Base-by-base conservation (phyloP, 148 eudicot species). In the Fallopia convolvulus region DNA sequence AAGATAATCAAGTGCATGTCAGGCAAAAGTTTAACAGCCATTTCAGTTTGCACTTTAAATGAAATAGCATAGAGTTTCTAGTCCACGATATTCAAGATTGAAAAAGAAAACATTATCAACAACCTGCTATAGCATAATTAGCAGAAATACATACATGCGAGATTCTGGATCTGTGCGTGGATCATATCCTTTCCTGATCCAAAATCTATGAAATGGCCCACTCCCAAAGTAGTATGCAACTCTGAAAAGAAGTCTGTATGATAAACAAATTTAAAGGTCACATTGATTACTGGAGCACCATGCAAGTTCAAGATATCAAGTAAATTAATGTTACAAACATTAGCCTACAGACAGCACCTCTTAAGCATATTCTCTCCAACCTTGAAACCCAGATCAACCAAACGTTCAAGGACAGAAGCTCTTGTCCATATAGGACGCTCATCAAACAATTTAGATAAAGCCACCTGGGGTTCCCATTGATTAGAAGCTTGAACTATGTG, bases 141-240 rank as follows among this genome's bases (percentile, higher is more conserved):
- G 65, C 63, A 60, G 42, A 73, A 80, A 42, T 26, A 75, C 90
- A 88, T 82, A 95, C 97, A 92, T 82, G 76, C 97, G 93, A 74
- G 97, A 92, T 85, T 92, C 99, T 58, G 97, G 93, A 83, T 95
- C 97, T 79, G 87, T 91, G 81, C 99, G 97, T 61, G 99, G 99
- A 87, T 95, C 99, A 83, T 91, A 95, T 70, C 99, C 99, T 84
- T 93, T 95, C 77, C 86, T 86, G 75, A 95, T 95, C 91, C 92
- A 95, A 84, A 95, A 91, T 82, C 93, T 85, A 81, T 83, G 94
- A 79, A 86, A 95, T 68, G 99, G 99, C 70, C 99, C 99, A 76
- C 91, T 92, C 21, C 91, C 89, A 81, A 95, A 95, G 83, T 95
- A 95, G 83, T 95, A 95, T 72, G 97, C 97, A 46, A 81, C 83